phyloP scores from a whole-genome alignment of 2,329 filamentous ascomycete genomes.

The Pyricularia pennisetigena region DNA sequence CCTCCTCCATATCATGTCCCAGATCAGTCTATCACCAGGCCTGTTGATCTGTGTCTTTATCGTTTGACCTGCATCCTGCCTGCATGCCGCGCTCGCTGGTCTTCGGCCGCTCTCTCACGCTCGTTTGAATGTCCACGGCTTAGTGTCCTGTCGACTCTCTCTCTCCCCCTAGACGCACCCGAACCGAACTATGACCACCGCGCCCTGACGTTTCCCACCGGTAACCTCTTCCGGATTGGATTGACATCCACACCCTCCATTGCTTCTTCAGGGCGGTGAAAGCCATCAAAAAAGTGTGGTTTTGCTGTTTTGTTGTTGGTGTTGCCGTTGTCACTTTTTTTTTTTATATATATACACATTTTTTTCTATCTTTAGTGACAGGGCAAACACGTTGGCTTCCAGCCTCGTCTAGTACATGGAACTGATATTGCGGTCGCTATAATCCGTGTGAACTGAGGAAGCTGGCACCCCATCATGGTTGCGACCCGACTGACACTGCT shows the following conservation, averaged over 20 bases:
- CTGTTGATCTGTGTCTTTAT: neutral
- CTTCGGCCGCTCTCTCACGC: neutral
- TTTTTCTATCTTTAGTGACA: neutral
- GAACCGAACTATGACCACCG: too few species aligned
- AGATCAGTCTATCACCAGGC: neutral
- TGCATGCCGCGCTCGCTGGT: neutral
- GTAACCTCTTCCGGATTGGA: neutral
- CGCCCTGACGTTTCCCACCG: neutral
- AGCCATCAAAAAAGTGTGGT: neutral
- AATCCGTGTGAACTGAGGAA: neutral
- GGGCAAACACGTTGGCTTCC: neutral
- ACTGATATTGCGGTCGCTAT: neutral
- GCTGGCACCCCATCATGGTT: conserved; percentile 1
- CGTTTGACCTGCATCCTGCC: neutral
- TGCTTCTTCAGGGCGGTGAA: neutral
- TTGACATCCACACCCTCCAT: neutral
- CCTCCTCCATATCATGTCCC: neutral
- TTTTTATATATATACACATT: neutral
- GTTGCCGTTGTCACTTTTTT: too few species aligned
- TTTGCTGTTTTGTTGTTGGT: neutral
- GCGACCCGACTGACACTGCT: conserved; percentile 4
- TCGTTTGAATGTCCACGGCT: neutral
- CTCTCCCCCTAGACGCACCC: neutral
- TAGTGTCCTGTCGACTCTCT: neutral
- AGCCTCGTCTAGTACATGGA: neutral